Base-by-base conservation (phyloP, 768 basidiomycete species). In the Rickenella mellea region DNA sequence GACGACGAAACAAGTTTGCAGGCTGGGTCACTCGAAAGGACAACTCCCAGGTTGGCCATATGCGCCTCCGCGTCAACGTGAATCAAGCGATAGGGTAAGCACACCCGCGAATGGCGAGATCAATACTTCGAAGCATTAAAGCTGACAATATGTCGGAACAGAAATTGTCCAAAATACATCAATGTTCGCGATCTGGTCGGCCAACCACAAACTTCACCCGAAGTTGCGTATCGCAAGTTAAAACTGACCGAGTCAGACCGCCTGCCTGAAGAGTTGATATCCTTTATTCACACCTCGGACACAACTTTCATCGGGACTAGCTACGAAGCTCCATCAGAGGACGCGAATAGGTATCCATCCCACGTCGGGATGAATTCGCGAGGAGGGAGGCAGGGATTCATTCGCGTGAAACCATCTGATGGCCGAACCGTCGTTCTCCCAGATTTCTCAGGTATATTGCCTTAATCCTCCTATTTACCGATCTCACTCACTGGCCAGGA, bases 121-220 rank as follows among this genome's bases (percentile, higher is more conserved):
- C 24, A 22, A 11, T 15, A 46, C 28, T 42, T 6, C 26, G 1
- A 31, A 24, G n/a, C 17, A 24, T 35, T 21, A 40, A 24, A 15
- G 24, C 6, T 20, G 41, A 33, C 43, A 14, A 40, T 31, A 2
- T 19, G 12, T 19, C 19, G 0, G 7, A 25, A n/a, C 35, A 80
- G 80, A 33, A 80, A 80, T 44, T 82, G 79, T 51, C 80, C 80
- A 9, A 83, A 82, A 50, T 83, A 83, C 45, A 82, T 81, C 51
- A 78, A 68, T 39, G 53, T 71, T 28, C 71, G 77, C 10, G 65
- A 76, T 10, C 59, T 82, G 7, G 51, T 60, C n/a, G 61, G 76
- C 1, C 56, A 67, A 45, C 52, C 65, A 0, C 43, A 63, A 15
- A 64, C 66, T 2, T 44, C 55, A n/a, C 68, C 76, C 0, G 51